These are phyloP conservation scores for Neonectria punicea DNA, from an alignment of 2,329 filamentous ascomycete species.

Conservation along the genomic window DNA sequence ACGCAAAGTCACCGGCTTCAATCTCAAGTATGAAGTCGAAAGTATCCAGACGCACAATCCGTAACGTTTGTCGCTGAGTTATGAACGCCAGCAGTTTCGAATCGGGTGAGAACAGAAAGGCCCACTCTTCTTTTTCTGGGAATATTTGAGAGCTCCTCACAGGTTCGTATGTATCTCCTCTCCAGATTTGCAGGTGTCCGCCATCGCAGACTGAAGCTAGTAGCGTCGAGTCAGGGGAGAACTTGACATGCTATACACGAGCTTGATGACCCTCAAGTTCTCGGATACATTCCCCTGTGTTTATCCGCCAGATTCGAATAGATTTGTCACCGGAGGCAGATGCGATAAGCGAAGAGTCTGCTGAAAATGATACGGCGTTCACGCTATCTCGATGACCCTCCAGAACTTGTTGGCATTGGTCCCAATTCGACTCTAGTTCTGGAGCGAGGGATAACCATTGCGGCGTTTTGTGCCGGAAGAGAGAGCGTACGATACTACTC, in stretches of 20 bases:
- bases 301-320: constrained; percentile 5
- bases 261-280: neutral
- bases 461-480: neutral
- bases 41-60: neutral
- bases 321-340: neutral
- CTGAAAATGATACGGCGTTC: neutral
- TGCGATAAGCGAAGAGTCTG: neutral
- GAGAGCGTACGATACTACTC: neutral
- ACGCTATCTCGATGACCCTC: neutral
- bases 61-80: neutral
- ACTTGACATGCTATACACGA: neutral
- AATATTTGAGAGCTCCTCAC: neutral
- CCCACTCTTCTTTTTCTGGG: neutral
- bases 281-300: constrained; percentile 5
- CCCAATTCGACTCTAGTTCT: neutral
- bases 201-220: neutral
- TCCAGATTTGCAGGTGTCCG: neutral
- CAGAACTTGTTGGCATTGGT: constrained; percentile 2
- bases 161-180: neutral
- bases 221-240: constrained; percentile 1
- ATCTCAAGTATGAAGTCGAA: neutral
- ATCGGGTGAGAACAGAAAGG: constrained; percentile 5
- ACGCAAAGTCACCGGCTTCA: neutral
- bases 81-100: neutral
- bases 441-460: neutral